Percentiles rank a stretch among this genome's conserved stretches.
Evolutionary conservation across 805 yeast species (phyloP).

Genomic region (Nakazawaea ernobii): DNA sequence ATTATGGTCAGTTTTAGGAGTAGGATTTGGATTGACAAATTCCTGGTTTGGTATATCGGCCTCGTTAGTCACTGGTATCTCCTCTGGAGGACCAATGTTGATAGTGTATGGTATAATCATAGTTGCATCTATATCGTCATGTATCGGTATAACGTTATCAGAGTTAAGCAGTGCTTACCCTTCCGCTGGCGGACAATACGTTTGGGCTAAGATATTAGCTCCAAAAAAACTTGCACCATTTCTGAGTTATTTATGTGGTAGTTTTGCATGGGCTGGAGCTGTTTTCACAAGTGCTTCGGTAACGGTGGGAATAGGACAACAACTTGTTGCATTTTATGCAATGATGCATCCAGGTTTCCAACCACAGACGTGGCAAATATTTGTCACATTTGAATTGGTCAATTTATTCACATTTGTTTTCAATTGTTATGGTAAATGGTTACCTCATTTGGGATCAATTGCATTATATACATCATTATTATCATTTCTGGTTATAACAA

Average conservation of each 20-base stretch:
- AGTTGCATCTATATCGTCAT: constrained; percentile 38
- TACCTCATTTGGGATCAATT: constrained; percentile 44
- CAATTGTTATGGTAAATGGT: constrained; percentile 44
- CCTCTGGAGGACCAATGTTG: constrained; percentile 54
- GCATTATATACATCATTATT: constrained; percentile 47
- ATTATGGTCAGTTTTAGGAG: constrained; percentile 46
- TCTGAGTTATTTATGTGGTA: constrained; percentile 55
- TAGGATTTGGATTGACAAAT: constrained; percentile 55
- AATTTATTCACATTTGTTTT: constrained; percentile 37
- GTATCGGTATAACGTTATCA: constrained; percentile 46
- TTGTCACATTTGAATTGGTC: constrained; percentile 40
- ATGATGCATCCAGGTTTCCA: constrained; percentile 25
- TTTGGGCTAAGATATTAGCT: constrained; percentile 52
- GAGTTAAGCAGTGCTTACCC: constrained; percentile 51
- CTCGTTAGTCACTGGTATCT: constrained; percentile 46
- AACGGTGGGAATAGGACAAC: constrained; percentile 46
- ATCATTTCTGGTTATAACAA: constrained; percentile 48
- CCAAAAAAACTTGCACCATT: constrained; percentile 41
- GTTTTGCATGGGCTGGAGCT: constrained; percentile 57
- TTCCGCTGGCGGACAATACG: constrained; percentile 54
- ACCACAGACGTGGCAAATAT: constrained; percentile 48
- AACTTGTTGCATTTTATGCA: constrained; percentile 44
- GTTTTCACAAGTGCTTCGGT: constrained; percentile 59
- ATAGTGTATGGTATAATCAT: constrained; percentile 52
- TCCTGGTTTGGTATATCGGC: constrained; percentile 61